Percentiles rank a stretch among this genome's conserved stretches.
Conservation (phyloP, 768 basidiomycete genomes). For the Kwoniella newhampshirensis region DNA sequence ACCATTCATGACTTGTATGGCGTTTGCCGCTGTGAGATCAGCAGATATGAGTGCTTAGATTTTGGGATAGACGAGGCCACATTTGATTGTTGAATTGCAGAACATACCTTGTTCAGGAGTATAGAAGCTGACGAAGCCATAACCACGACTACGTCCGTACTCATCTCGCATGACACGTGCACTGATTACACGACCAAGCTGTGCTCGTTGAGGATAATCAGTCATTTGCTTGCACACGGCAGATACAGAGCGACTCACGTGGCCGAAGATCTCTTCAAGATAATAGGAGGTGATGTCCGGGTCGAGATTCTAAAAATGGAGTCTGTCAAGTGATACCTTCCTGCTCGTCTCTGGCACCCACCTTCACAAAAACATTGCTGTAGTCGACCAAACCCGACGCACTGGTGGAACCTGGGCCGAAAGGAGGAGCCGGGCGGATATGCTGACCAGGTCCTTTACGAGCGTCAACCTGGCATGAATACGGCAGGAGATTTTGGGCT, state of each 20-base stretch:
- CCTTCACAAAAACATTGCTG: constrained; percentile 44
- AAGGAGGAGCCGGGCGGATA: constrained; percentile 35
- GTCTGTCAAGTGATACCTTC: too few species aligned
- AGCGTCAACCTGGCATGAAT: constrained; percentile 4
- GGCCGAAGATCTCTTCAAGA: constrained; percentile 31
- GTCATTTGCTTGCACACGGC: neutral
- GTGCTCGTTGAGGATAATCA: neutral
- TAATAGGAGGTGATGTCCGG: constrained; percentile 41
- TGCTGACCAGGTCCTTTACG: constrained; percentile 41
- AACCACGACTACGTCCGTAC: constrained; percentile 88
- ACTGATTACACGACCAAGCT: constrained; percentile 42
- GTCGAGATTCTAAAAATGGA: constrained; percentile 37
- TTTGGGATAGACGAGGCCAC: too few species aligned
- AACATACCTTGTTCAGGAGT: constrained; percentile 42
- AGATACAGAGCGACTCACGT: constrained; percentile 21
- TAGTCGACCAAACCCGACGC: constrained; percentile 42
- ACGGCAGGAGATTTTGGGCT: constrained; percentile 8
- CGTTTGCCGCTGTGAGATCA: constrained; percentile 25
- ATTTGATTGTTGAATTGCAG: neutral
- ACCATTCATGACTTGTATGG: constrained; percentile 31
- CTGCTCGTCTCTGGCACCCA: constrained; percentile 5
- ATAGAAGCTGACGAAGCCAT: constrained; percentile 85
- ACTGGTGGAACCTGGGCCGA: constrained; percentile 39
- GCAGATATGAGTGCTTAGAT: too few species aligned
- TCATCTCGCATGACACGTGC: constrained; percentile 84